Base-by-base conservation (phyloP, 2,329 filamentous ascomycete genomes). In the Penicillium oxalicum region DNA sequence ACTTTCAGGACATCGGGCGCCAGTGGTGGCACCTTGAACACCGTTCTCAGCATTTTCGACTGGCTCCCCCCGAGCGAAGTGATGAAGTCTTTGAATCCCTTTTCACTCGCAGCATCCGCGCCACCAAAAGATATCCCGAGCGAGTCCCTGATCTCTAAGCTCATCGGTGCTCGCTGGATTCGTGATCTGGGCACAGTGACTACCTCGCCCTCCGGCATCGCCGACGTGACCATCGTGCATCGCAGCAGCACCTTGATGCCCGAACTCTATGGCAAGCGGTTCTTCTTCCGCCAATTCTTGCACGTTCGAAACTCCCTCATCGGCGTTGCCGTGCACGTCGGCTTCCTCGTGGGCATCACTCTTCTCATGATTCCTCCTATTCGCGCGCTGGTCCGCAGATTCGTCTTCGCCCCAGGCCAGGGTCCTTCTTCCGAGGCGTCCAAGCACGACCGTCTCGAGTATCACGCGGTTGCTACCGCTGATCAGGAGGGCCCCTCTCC, bases 21-120 rank as follows among this genome's bases (percentile, higher is more conserved):
- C 3, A 81, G 77, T 45, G 81, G 81, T 27, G 81, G 81, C 33
- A 83, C 87, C 2, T 69, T 91, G 4, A 76, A 80, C 32, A 90
- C 88, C 0, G 72, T 83, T 4, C 66, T 96, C 11, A 77, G 72
- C 29, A 62, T 79, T 7, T 73, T 81, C 52, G 74, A 67, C 40
- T 74, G 50, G 57, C 71, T 55, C 73, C 76, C 67, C 57, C 62
- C 56, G 5, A 62, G 61, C n/a, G 69, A 80, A 29, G 56, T 83
- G 4, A 62, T 65, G 13, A 73, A 73, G 48, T 63, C 71, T 28
- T 69, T 73, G 62, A 68, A 73, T 40, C 78, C 77, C 13, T 82
- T 75, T 66, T 71, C 74, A 2, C 68, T 81, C 7, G 76, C 71
- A 39, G 73, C 73, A 28, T 70, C 73, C 39, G 61, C 68, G 27